Base-by-base conservation (phyloP, 331 rosid species). In the Quercus phellos region DNA sequence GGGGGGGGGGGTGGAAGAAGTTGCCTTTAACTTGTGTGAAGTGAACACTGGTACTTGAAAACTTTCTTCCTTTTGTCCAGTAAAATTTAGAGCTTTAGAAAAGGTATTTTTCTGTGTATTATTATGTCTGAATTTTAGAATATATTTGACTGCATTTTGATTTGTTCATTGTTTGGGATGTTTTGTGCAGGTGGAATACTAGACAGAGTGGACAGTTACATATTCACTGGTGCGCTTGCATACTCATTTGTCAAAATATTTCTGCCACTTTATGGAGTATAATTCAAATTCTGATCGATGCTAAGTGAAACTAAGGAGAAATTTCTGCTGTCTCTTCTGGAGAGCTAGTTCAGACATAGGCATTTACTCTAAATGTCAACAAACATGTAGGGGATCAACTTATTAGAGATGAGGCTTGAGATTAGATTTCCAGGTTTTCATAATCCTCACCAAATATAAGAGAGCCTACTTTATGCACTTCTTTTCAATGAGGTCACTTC, bases 151-250 rank as follows among this genome's bases (percentile, higher is more conserved):
- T 38, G 11, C 17, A 21, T 13, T 21, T 21, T 16, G 5, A 7
- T 70, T 12, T 70, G 74, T 22, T 70, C 35, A 70, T 70, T 70
- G 74, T 14, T 70, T 70, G 34, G 22, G 73, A 42, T 70, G n/a
- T 18, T 26, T 79, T 8, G 59, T 83, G 80, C 90, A 91, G 97
- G 98, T 73, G 97, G 98, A 72, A 24, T 91, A 73, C 88, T 93
- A 35, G 98, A 93, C 85, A 85, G 97, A 81, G 92, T 80, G 54
- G 97, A 93, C 85, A 93, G 98, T 82, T 93, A 88, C 82, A 72
- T 93, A 13, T 93, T 93, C 85, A 91, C 97, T 1, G 98, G 98
- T 14, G 98, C 98, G 24, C 93, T 93, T 11, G 97, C 94, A 1
- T 88, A 88, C 89, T 89, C 93, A 26, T 93, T 89, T 51, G 77